Percentiles rank a stretch among this genome's conserved stretches.
phyloP scores from a whole-genome alignment of 2,329 filamentous ascomycete genomes.

The Gaeumannomyces tritici region DNA sequence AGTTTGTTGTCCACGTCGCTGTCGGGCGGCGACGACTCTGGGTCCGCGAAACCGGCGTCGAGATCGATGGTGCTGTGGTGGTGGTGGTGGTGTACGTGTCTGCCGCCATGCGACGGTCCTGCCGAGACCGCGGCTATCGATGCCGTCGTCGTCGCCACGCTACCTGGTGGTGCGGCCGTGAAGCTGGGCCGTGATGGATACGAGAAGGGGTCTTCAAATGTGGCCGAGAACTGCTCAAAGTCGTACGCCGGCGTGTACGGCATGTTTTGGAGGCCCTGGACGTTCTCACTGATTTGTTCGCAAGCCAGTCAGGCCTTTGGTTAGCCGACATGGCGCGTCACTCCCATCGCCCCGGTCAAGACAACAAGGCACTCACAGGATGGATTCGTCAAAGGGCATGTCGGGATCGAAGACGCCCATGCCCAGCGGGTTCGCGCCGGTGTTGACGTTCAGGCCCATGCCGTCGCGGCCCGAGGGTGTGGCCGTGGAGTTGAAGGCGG shows the following conservation, averaged over 20 bases:
- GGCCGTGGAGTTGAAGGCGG: conserved; percentile 47
- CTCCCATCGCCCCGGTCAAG: background rate
- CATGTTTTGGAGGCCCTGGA: conserved; percentile 31
- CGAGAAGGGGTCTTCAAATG: conserved; percentile 57
- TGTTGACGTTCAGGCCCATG: conserved; percentile 37
- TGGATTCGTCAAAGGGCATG: conserved; percentile 44
- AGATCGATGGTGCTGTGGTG: conserved; percentile 51
- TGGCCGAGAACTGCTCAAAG: conserved; percentile 48
- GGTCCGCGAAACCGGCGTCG: conserved; percentile 56
- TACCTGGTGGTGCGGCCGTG: conserved; percentile 22
- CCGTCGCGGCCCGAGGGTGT: conserved; percentile 31
- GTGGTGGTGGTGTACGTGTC: conserved; percentile 39
- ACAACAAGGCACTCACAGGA: conserved; percentile 36
- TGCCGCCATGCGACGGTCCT: conserved; percentile 11
- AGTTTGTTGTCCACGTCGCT: conserved; percentile 56
- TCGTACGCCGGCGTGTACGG: conserved; percentile 53
- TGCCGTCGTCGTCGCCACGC: conserved; percentile 15
- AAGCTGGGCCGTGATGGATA: conserved; percentile 40
- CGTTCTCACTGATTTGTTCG: conserved; percentile 25
- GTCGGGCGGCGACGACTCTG: conserved; percentile 37
- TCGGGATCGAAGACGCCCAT: conserved; percentile 45
- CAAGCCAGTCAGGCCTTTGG: background rate
- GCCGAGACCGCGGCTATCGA: background rate
- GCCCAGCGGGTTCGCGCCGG: conserved; percentile 24
- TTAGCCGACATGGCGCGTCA: background rate